Base-by-base conservation (phyloP, 139 green algal genomes). In the Zygnema cylindricum region DNA sequence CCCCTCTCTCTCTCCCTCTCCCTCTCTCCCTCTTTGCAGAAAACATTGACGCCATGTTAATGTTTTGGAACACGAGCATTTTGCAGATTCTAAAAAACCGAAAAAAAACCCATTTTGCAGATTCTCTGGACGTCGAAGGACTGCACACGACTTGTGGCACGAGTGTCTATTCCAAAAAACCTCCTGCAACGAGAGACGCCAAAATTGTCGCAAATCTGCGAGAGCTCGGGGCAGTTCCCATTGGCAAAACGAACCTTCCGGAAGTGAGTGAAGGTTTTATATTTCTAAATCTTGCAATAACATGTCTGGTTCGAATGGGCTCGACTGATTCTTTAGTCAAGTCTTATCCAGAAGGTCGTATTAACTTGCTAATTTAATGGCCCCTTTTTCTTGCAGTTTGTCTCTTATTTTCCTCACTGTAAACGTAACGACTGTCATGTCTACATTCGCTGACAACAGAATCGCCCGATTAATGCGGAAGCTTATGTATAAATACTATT, bases 221-320 rank as follows among this genome's bases (percentile, higher is more conserved):
- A 33, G 77, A 43, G 49, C 7, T 84, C 2, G 77, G 77, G 11
- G 77, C 77, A 21, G 77, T 84, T 35, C 77, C 77, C 49, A 54
- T 84, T 39, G 77, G 77, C 2, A 84, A 84, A 54, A 54, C 35
- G 21, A 84, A 49, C 36, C 41, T 84, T 39, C 77, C 77, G 33
- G 77, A 39, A 36, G 77, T 63, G 49, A 63, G 49, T 63, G 7
- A 16, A 16, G 49, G 7, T n/a, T n/a, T n/a, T n/a, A n/a, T n/a
- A n/a, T n/a, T n/a, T n/a, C n/a, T n/a, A n/a, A n/a, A n/a, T n/a
- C n/a, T n/a, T n/a, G n/a, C n/a, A n/a, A n/a, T n/a, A n/a, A n/a
- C n/a, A n/a, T n/a, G n/a, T n/a, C n/a, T n/a, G n/a, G n/a, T n/a
- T n/a, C n/a, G n/a, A n/a, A n/a, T n/a, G n/a, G n/a, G n/a, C n/a